Percentiles rank a stretch among this genome's conserved stretches.
phyloP scores from a whole-genome alignment of 305 asterid species.

The Stenogyne calaminthoides region DNA sequence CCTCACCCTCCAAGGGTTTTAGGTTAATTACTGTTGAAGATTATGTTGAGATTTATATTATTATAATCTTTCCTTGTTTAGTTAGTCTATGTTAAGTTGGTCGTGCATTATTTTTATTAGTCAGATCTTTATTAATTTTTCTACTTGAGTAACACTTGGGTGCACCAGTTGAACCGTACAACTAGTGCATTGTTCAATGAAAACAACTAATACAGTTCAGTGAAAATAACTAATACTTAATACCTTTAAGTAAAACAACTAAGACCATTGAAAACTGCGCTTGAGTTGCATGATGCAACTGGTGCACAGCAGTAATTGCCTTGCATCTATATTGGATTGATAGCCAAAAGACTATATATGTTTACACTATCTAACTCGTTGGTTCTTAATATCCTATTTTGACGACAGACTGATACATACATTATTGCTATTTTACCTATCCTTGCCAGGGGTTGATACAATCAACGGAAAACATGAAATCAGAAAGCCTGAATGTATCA shows the following conservation, averaged over 20 bases:
- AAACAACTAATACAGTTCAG: too few relatives aligned
- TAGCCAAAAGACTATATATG: not conserved
- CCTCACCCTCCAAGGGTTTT: not conserved
- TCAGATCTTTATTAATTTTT: not conserved
- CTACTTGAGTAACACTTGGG: too few relatives aligned
- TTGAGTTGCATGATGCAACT: too few relatives aligned
- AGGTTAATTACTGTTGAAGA: not conserved
- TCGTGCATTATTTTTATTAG: not conserved
- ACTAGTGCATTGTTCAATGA: too few relatives aligned
- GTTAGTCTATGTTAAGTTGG: not conserved
- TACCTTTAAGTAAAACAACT: too few relatives aligned
- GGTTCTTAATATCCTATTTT: slow-evolving; percentile 15
- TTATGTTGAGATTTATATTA: not conserved
- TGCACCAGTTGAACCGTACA: too few relatives aligned
- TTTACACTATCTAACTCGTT: slow-evolving; percentile 4
- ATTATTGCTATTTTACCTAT: slow-evolving; percentile 21
- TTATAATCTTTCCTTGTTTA: not conserved
- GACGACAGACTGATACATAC: slow-evolving; percentile 1
- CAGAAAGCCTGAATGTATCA: slow-evolving; percentile 45
- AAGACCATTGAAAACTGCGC: too few relatives aligned
- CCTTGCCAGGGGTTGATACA: slow-evolving; percentile 75
- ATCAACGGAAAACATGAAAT: slow-evolving; percentile 54
- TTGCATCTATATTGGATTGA: slow-evolving; percentile 9
- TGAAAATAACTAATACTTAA: too few relatives aligned
- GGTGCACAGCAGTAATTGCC: too few relatives aligned